Percentiles rank a stretch among this genome's conserved stretches.
Evolutionary conservation across 495 filamentous ascomycete genomes (phyloP).

Genomic region (Niebla homalea): DNA sequence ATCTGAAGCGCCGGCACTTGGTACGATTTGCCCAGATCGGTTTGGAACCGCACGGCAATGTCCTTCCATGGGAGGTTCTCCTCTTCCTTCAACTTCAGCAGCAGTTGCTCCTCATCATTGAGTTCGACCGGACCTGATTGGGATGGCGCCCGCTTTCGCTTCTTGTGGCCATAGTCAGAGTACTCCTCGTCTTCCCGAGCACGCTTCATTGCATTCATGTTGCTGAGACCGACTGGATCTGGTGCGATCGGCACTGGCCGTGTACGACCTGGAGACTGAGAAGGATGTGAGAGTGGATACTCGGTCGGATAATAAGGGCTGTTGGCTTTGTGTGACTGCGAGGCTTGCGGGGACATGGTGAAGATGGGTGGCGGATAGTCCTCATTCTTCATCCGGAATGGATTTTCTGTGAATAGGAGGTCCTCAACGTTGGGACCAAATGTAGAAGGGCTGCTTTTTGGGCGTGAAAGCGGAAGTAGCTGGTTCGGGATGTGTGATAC

Average conservation of each 20-base stretch:
- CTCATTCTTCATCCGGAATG: slow-evolving; percentile 16
- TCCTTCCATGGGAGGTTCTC: slow-evolving; percentile 57
- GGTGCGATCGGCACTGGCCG: slow-evolving; percentile 18
- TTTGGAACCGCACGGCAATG: slow-evolving; percentile 50
- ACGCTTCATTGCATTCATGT: slow-evolving; percentile 19
- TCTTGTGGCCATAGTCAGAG: slow-evolving; percentile 16
- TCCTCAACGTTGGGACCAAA: slow-evolving; percentile 21
- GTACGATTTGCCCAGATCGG: slow-evolving; percentile 48
- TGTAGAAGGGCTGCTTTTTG: slow-evolving; percentile 32
- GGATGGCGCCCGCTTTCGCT: slow-evolving; percentile 18
- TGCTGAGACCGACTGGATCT: slow-evolving; percentile 19
- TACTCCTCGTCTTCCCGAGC: slow-evolving; percentile 19
- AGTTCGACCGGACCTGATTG: slow-evolving; percentile 22
- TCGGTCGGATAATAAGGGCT: slow-evolving; percentile 13
- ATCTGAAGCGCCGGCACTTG: slow-evolving; percentile 61
- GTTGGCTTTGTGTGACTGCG: slow-evolving; percentile 5
- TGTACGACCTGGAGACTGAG: slow-evolving; percentile 10
- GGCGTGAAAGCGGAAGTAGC: slow-evolving; percentile 16
- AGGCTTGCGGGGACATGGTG: slow-evolving; percentile 15
- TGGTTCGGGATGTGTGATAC: slow-evolving; percentile 19
- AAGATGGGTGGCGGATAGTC: slow-evolving; percentile 16
- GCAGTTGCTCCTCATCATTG: slow-evolving; percentile 52
- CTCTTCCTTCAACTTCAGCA: slow-evolving; percentile 53
- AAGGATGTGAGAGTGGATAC: slow-evolving; percentile 9
- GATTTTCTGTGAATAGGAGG: slow-evolving; percentile 18